Percentiles rank a stretch among this genome's conserved stretches.
Evolutionary conservation across 2,329 filamentous ascomycete species (phyloP).

Genomic region (Rutstroemia sp.): DNA sequence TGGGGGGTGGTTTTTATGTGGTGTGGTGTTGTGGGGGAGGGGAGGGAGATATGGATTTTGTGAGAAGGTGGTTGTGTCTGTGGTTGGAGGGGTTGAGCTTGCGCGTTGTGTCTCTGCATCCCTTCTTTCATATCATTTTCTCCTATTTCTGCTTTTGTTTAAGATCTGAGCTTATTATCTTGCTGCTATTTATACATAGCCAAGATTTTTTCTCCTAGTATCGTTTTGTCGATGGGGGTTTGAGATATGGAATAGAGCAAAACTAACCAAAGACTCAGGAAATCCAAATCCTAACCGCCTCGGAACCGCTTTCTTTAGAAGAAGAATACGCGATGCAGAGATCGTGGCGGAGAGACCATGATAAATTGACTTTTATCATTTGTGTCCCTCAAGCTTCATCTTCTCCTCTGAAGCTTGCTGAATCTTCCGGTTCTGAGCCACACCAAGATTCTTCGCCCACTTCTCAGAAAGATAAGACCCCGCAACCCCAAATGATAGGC

Average conservation of each 20-base stretch:
- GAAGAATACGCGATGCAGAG: constrained; percentile 87
- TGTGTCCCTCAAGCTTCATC: constrained; percentile 37
- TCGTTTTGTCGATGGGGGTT: background rate
- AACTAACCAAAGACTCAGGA: constrained; percentile 38
- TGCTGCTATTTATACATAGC: background rate
- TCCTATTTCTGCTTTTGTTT: no score
- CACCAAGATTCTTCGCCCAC: no score
- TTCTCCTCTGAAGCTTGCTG: no score
- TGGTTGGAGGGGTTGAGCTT: no score
- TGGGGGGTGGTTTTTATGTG: no score
- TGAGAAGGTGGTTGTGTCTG: no score
- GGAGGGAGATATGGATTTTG: no score
- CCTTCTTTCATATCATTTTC: no score
- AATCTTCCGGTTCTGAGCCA: no score
- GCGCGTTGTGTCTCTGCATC: no score
- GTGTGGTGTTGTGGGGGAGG: no score
- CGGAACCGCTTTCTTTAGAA: constrained; percentile 69
- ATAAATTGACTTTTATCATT: constrained; percentile 90
- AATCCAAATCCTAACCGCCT: constrained; percentile 79
- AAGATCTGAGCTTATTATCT: no score
- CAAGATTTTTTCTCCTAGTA: background rate
- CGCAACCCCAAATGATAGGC: constrained; percentile 53
- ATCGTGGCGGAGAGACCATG: constrained; percentile 73
- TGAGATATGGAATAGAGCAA: background rate
- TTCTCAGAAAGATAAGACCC: constrained; percentile 36